These are phyloP conservation scores for Cyanidioschyzon merolae DNA, from an alignment of 23 red algal genomes.

Conservation along the genomic window DNA sequence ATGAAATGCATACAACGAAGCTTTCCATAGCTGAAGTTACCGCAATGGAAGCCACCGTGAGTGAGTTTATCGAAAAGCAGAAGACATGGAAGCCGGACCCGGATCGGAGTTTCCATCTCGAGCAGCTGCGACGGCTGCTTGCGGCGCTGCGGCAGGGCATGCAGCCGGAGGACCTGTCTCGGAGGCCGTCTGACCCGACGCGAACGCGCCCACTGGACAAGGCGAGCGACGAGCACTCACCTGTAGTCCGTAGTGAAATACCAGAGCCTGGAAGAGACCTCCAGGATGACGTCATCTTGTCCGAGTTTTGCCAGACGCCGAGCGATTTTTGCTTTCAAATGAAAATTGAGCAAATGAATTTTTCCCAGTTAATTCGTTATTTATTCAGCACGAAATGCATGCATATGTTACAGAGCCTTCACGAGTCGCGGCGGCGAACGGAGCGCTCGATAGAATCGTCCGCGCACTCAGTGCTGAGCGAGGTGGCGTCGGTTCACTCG, in stretches of 20 bases:
- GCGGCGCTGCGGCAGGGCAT: not conserved
- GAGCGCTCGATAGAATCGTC: not conserved
- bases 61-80: not conserved
- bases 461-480: no score
- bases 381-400: constrained; percentile 29
- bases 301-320: not conserved
- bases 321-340: constrained; percentile 49
- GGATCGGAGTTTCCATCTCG: not conserved
- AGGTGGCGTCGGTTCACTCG: no score
- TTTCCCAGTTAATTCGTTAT: constrained; percentile 41
- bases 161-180: no score
- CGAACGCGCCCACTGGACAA: no score
- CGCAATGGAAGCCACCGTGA: not conserved
- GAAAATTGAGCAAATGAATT: constrained; percentile 76
- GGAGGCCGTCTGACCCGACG: no score
- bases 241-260: no score
- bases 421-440: constrained; percentile 26
- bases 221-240: no score
- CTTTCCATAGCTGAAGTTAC: constrained; percentile 17
- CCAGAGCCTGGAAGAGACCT: no score
- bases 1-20: constrained; percentile 37
- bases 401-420: constrained; percentile 52
- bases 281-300: not conserved
- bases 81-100: not conserved
- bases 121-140: not conserved